A percentile compares a stretch with the other conserved stretches of the same genome.
Evolutionary conservation across 768 basidiomycete species (phyloP).

Genomic region (Lactarius akahatsu): DNA sequence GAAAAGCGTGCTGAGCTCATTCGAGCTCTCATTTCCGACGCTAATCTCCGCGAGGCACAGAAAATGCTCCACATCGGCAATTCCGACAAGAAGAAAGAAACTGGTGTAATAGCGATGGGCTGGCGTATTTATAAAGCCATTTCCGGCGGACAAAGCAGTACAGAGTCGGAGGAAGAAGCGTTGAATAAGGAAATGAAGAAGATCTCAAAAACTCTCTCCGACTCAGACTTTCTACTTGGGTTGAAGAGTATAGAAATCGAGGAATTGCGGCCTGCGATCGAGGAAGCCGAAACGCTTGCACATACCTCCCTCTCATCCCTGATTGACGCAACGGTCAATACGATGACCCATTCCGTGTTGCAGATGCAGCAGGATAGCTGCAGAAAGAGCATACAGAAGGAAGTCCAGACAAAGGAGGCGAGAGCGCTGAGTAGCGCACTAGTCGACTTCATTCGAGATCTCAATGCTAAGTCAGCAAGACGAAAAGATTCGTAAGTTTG

Average conservation of each 20-base stretch:
- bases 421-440: neutral
- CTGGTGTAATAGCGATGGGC: neutral
- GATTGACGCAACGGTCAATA: conserved; percentile 2
- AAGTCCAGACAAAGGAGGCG: neutral
- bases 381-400: neutral
- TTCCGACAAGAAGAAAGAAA: neutral
- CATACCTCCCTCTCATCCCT: neutral
- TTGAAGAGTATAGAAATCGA: conserved; percentile 6
- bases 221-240: conserved; percentile 13
- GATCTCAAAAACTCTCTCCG: neutral
- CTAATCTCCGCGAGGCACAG: neutral
- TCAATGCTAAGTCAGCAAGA: conserved; percentile 1
- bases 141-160: neutral
- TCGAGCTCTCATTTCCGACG: neutral
- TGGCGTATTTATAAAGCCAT: neutral
- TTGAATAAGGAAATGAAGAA: conserved; percentile 14
- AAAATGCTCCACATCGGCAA: neutral
- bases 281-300: neutral
- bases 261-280: neutral
- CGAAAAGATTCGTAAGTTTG: neutral
- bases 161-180: neutral
- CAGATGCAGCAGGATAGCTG: conserved; percentile 13
- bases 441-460: neutral
- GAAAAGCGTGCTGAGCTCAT: conserved; percentile 4
- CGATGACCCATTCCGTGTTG: neutral